These are phyloP conservation scores for Rhodotorula paludigena DNA, from an alignment of 768 basidiomycete species.

Conservation along the genomic window DNA sequence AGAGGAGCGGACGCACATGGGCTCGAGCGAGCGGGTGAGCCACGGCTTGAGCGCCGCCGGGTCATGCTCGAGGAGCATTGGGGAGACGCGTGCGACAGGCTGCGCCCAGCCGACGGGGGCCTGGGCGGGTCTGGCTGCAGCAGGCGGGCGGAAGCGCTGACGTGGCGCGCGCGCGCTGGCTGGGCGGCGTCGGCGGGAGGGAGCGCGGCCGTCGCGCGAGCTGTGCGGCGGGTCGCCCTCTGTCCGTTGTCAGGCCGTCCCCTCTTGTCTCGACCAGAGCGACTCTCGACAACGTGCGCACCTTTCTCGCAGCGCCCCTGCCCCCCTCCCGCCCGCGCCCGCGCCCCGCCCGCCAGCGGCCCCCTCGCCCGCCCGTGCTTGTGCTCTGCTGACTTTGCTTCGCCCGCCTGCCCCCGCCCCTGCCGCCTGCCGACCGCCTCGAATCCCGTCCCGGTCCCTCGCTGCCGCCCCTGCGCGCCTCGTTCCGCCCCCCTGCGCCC, in stretches of 20 bases:
- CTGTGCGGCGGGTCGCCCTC: background rate
- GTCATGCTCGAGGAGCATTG: conserved; percentile 12
- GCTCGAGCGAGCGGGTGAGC: conserved; percentile 82
- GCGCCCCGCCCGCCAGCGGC: background rate
- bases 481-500: background rate
- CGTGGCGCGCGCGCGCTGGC: background rate
- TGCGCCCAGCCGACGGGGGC: background rate
- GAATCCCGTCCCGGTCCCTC: background rate
- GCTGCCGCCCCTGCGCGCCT: no score
- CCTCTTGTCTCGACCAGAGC: background rate
- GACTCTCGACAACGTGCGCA: background rate
- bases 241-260: conserved; percentile 4
- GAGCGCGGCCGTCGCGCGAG: background rate
- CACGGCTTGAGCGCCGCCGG: conserved; percentile 68
- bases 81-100: no score
- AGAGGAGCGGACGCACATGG: conserved; percentile 61
- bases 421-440: background rate
- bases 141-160: background rate
- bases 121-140: background rate
- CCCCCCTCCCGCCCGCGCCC: conserved; percentile 42
- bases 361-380: background rate
- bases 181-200: no score
- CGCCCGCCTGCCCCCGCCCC: background rate
- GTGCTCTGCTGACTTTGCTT: background rate
- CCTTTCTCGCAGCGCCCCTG: background rate